Base-by-base conservation (phyloP, 306 rosid genomes). In the Medicago arabica region DNA sequence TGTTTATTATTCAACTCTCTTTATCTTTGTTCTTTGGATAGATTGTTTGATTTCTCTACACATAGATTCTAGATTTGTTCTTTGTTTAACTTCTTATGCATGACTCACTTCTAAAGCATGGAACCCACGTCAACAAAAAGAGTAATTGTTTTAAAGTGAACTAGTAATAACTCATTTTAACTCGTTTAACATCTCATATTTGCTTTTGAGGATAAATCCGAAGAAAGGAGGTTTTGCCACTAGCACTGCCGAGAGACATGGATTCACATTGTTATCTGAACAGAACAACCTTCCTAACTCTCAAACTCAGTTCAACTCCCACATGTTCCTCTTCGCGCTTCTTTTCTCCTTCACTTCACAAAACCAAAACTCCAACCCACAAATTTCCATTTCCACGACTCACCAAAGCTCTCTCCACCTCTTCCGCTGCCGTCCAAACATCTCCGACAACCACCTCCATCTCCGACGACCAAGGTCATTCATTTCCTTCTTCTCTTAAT, bases 351-450 rank as follows among this genome's bases (percentile, higher is more conserved):
- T 2, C 55, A 78, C 71, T 66, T 12, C 54, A 43, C 72, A 40
- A 17, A 40, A 17, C 16, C 43, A 71, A 65, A 84, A 54, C 54
- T 60, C 72, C 14, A 68, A 34, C 38, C 39, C 88, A 31, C 10
- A 89, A 84, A 63, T 67, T 75, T 67, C 78, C 82, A 53, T 65
- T 65, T 8, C 77, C 75, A 8, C 81, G 76, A 0, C 72, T 75
- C 63, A 80, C 78, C 16, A 87, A 80, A 66, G 83, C 86, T 69
- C 87, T 84, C 55, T 85, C 96, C n/a, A 81, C 71, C 67, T 31
- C 81, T 23, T 53, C 87, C 47, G 19, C 90, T 34, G 70, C 88
- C 12, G 67, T 83, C 17, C 85, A 87, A 76, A 74, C 90, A 19
- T 69, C 89, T 28, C 68, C 82, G 1, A 39, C 69, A 5, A 50